A percentile compares a stretch with the other conserved stretches of the same genome.
phyloP scores from a whole-genome alignment of 2,329 filamentous ascomycete species.

The Claviceps pazoutovae region DNA sequence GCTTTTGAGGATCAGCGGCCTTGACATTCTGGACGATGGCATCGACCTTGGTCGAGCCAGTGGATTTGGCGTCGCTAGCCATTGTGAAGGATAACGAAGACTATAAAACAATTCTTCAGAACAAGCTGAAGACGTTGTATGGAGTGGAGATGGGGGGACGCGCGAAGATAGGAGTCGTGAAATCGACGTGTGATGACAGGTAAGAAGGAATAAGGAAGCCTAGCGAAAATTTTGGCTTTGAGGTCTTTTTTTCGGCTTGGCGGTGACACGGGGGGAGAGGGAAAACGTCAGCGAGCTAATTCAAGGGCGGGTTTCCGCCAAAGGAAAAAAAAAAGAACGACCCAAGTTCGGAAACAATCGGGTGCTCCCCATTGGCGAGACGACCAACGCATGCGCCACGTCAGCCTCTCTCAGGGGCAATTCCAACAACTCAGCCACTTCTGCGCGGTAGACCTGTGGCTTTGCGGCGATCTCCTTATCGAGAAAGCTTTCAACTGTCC shows the following conservation, averaged over 20 bases:
- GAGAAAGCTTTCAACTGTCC: too few species aligned
- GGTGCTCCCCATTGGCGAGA: constrained; percentile 5
- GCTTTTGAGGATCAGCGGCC: constrained; percentile 27
- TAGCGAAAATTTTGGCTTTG: constrained; percentile 2
- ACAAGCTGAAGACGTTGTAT: constrained; percentile 2
- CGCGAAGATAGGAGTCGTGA: background rate
- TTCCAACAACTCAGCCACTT: background rate
- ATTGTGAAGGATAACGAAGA: constrained; percentile 23
- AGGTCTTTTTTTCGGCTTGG: constrained; percentile 2
- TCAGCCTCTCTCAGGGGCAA: constrained; percentile 1
- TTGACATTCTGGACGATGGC: constrained; percentile 28
- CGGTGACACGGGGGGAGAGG: background rate
- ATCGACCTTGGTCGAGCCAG: constrained; percentile 30
- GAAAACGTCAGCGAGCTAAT: background rate
- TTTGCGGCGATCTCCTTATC: background rate
- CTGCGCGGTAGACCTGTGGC: background rate
- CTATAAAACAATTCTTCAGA: constrained; percentile 1
- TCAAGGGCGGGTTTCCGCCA: background rate
- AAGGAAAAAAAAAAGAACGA: background rate
- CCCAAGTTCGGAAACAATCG: constrained; percentile 5
- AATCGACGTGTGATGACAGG: constrained; percentile 2
- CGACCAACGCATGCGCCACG: background rate
- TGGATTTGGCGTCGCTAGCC: constrained; percentile 24
- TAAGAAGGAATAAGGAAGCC: background rate
- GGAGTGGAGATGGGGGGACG: constrained; percentile 6